Conservation (phyloP, 148 eudicot genomes). For the Gaultheria prostrata region DNA sequence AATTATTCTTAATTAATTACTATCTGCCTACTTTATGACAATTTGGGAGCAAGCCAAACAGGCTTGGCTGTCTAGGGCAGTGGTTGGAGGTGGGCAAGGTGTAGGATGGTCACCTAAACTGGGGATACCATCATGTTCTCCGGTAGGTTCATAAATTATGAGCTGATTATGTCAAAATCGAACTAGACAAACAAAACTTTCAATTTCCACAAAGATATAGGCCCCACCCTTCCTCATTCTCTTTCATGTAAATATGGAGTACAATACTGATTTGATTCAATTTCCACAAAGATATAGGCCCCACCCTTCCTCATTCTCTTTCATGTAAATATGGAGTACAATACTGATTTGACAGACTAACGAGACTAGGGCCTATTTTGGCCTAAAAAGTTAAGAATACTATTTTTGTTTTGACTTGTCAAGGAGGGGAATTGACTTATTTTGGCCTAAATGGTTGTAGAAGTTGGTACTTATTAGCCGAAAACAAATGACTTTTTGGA, state of each 20-base stretch:
- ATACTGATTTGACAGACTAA: too few relatives aligned
- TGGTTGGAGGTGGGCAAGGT: constrained; percentile 8
- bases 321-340: too few relatives aligned
- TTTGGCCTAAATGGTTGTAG: too few relatives aligned
- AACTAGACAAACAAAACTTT: background rate
- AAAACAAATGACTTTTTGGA: too few relatives aligned
- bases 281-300: background rate
- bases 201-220: background rate
- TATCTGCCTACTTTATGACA: background rate
- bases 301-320: background rate
- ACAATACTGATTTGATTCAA: too few relatives aligned
- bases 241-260: too few relatives aligned
- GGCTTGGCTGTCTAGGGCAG: constrained; percentile 1
- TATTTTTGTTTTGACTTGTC: too few relatives aligned
- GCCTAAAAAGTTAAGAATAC: too few relatives aligned
- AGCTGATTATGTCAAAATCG: background rate
- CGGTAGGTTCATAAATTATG: background rate
- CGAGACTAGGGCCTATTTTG: too few relatives aligned
- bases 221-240: background rate
- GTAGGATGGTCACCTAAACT: constrained; percentile 16
- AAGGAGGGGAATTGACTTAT: too few relatives aligned
- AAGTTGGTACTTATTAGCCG: too few relatives aligned
- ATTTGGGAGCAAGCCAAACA: background rate
- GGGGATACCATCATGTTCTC: background rate
- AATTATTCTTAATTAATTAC: background rate